phyloP scores from a whole-genome alignment of 768 basidiomycete species.

The Suillus sp. region DNA sequence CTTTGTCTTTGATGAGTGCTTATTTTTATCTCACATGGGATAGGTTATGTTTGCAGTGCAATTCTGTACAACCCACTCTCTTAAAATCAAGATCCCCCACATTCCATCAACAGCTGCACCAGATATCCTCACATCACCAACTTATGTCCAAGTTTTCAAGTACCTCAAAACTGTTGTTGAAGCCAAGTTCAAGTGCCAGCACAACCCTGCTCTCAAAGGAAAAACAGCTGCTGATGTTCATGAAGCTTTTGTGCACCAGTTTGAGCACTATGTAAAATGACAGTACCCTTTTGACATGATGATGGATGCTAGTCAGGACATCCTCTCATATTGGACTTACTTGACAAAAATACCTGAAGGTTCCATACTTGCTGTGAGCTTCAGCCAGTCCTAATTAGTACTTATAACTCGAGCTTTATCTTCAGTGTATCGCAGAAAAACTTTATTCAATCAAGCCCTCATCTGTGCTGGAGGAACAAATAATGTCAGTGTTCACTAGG shows the following conservation, averaged over 20 bases:
- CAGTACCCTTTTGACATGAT: not conserved
- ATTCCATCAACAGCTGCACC: not conserved
- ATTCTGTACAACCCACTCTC: not conserved
- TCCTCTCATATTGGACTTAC: too few species aligned
- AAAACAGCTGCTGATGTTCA: not conserved
- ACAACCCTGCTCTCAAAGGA: not conserved
- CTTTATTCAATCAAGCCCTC: not conserved
- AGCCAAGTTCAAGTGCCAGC: not conserved
- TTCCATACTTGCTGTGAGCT: too few species aligned
- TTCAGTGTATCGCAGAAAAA: not conserved
- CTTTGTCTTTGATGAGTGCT: not conserved
- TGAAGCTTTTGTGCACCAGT: not conserved
- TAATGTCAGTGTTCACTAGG: not conserved
- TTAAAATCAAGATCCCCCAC: not conserved
- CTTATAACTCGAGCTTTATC: not conserved
- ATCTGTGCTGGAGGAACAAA: not conserved
- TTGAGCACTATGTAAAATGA: not conserved
- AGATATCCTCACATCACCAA: not conserved
- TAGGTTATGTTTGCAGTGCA: not conserved
- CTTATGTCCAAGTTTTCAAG: not conserved
- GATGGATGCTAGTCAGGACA: too few species aligned
- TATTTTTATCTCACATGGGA: not conserved
- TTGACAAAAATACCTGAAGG: too few species aligned
- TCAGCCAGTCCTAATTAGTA: not conserved
- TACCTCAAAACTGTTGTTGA: not conserved